Evolutionary conservation across 1,284 basidiomycete genomes (phyloP).

Genomic region (Ganoderma sp.): DNA sequence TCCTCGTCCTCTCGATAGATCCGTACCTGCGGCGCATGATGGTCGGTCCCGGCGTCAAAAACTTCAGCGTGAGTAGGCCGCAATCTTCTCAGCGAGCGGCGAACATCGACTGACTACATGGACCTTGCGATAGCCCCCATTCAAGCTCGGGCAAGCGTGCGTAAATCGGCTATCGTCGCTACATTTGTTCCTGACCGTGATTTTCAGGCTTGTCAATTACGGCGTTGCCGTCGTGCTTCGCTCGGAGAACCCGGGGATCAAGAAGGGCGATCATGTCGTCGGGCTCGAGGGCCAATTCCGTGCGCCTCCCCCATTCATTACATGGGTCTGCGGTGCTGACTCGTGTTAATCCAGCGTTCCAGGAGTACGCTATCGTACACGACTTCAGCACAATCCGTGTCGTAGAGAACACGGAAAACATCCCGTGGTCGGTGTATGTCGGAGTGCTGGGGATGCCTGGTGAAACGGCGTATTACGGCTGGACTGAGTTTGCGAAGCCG

Average conservation of each 20-base stretch:
- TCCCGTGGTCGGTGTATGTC: constrained; percentile 43
- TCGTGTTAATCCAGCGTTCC: constrained; percentile 26
- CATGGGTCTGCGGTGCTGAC: neutral
- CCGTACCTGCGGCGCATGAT: constrained; percentile 53
- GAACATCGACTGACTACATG: neutral
- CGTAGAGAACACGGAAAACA: constrained; percentile 33
- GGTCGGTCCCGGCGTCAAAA: constrained; percentile 34
- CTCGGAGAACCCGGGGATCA: constrained; percentile 47
- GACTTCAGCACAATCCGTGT: constrained; percentile 18
- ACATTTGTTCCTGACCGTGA: neutral
- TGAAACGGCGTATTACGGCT: constrained; percentile 38
- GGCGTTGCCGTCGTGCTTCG: constrained; percentile 52
- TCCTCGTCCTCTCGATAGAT: constrained; percentile 53
- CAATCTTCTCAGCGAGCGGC: neutral
- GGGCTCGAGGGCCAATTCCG: constrained; percentile 44
- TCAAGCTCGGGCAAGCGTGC: constrained; percentile 48
- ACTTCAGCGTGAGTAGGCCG: neutral
- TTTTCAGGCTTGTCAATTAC: constrained; percentile 26
- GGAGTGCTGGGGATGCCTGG: constrained; percentile 46
- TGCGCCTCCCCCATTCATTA: constrained; percentile 18
- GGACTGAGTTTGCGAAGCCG: constrained; percentile 34
- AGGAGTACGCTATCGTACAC: constrained; percentile 33
- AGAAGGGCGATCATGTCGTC: constrained; percentile 47
- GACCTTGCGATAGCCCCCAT: constrained; percentile 37
- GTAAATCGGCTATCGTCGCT: constrained; percentile 18